phyloP scores from a whole-genome alignment of 768 basidiomycete species.

The Macrolepiota fuliginosa region DNA sequence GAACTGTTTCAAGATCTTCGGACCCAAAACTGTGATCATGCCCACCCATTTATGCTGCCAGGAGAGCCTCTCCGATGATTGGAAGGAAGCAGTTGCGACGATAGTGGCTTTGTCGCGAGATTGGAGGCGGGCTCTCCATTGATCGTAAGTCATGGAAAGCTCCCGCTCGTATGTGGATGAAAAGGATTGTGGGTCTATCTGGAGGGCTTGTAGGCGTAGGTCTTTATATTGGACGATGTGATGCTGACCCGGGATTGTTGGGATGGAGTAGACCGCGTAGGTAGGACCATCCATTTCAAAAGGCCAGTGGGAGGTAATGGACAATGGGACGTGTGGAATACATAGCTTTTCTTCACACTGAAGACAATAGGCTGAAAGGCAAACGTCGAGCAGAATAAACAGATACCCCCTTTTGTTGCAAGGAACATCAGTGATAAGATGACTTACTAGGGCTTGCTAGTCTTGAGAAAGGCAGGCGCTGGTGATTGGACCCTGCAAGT shows the following conservation, averaged over 20 bases:
- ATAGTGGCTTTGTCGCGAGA: conserved; percentile 10
- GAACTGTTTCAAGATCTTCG: conserved; percentile 1
- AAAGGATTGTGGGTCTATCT: conserved; percentile 6
- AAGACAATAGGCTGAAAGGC: too few species aligned
- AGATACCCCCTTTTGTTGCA: too few species aligned
- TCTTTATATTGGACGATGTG: conserved; percentile 13
- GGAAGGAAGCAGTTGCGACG: conserved; percentile 2
- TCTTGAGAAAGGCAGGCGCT: too few species aligned
- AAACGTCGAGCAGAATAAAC: too few species aligned
- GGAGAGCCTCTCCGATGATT: conserved; percentile 3
- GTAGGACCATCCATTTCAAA: neutral
- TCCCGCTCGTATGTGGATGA: conserved; percentile 11
- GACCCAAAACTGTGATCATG: conserved; percentile 7
- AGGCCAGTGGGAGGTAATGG: neutral
- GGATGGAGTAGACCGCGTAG: conserved; percentile 3
- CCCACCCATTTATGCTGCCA: conserved; percentile 13
- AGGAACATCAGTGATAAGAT: too few species aligned
- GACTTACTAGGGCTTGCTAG: too few species aligned
- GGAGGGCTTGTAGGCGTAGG: conserved; percentile 6
- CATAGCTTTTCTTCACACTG: too few species aligned
- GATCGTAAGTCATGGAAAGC: neutral
- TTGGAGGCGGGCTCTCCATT: conserved; percentile 12
- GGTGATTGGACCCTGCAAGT: too few species aligned
- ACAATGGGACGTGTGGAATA: neutral
- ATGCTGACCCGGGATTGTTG: conserved; percentile 4